Evolutionary conservation across 2,329 filamentous ascomycete genomes (phyloP).

Genomic region (Chaetothyriales sp.): DNA sequence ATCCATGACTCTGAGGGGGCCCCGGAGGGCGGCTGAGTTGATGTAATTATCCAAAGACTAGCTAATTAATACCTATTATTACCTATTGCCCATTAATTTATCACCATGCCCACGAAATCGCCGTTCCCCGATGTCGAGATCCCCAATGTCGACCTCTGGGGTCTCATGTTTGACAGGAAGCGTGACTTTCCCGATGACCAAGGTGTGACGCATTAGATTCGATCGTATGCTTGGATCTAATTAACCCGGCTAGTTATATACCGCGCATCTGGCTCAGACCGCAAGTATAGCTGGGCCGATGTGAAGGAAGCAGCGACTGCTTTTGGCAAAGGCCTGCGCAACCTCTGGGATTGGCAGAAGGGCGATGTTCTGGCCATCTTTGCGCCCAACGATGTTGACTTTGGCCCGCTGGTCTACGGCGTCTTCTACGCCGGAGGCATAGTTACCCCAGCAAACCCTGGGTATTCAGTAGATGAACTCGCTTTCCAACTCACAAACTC

Average conservation of each 20-base stretch:
- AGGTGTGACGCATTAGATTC: slow-evolving; percentile 2
- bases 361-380: slow-evolving; percentile 74
- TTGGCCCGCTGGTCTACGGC: slow-evolving; percentile 63
- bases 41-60: too few species aligned
- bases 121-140: slow-evolving; percentile 52
- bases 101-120: slow-evolving; percentile 57
- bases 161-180: slow-evolving; percentile 31
- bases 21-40: too few species aligned
- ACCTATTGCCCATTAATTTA: too few species aligned
- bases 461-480: slow-evolving; percentile 72
- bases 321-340: slow-evolving; percentile 67
- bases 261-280: slow-evolving; percentile 38
- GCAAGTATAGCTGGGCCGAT: slow-evolving; percentile 59
- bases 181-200: slow-evolving; percentile 16
- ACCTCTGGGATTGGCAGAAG: slow-evolving; percentile 64
- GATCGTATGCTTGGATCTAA: neutral
- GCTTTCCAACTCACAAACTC: slow-evolving; percentile 72
- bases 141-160: slow-evolving; percentile 65
- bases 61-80: too few species aligned
- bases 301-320: slow-evolving; percentile 51
- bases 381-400: slow-evolving; percentile 77
- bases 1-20: too few species aligned
- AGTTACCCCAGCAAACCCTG: slow-evolving; percentile 71
- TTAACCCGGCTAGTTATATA: slow-evolving; percentile 15
- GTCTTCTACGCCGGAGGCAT: slow-evolving; percentile 71